These are phyloP conservation scores for Gilbertella persicaria DNA, from an alignment of 371 early-diverging fungal species.

Conservation along the genomic window DNA sequence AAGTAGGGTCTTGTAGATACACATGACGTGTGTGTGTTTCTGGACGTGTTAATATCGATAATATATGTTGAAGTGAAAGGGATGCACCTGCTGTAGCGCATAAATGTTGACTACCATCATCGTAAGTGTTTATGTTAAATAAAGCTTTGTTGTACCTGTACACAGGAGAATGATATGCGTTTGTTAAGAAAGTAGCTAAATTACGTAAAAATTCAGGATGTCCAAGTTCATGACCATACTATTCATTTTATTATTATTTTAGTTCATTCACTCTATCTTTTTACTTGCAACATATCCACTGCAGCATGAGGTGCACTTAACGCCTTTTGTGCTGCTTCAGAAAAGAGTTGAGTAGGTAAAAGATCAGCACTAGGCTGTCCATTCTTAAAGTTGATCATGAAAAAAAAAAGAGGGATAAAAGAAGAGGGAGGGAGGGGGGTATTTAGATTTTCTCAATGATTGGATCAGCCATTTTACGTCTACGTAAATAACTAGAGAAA, in stretches of 20 bases:
- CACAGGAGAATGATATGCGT: constrained; percentile 22
- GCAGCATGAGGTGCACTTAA: constrained; percentile 23
- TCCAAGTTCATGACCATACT: constrained; percentile 39
- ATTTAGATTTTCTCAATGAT: constrained; percentile 10
- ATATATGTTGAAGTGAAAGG: constrained; percentile 28
- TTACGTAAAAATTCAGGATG: constrained; percentile 19
- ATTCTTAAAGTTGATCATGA: constrained; percentile 31
- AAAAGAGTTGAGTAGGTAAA: constrained; percentile 23
- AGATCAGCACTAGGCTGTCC: constrained; percentile 40
- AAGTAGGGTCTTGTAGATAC: constrained; percentile 64
- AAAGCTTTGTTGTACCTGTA: constrained; percentile 18
- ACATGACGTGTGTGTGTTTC: constrained; percentile 26
- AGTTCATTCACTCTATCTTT: not conserved
- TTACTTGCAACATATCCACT: constrained; percentile 32
- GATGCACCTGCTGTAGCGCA: constrained; percentile 45
- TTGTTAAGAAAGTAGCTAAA: constrained; percentile 31
- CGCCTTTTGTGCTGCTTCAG: constrained; percentile 22
- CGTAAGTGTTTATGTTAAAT: not conserved
- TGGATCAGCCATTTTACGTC: constrained; percentile 39
- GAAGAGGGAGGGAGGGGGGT: not conserved
- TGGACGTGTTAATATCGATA: constrained; percentile 36
- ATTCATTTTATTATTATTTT: not conserved
- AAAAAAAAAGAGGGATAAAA: not conserved
- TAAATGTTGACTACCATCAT: constrained; percentile 21
- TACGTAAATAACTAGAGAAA: constrained; percentile 34